Percentiles rank a stretch among this genome's conserved stretches.
These are phyloP conservation scores for Conringia planisiliqua DNA, from an alignment of 345 rosid genomes.

Conservation along the genomic window DNA sequence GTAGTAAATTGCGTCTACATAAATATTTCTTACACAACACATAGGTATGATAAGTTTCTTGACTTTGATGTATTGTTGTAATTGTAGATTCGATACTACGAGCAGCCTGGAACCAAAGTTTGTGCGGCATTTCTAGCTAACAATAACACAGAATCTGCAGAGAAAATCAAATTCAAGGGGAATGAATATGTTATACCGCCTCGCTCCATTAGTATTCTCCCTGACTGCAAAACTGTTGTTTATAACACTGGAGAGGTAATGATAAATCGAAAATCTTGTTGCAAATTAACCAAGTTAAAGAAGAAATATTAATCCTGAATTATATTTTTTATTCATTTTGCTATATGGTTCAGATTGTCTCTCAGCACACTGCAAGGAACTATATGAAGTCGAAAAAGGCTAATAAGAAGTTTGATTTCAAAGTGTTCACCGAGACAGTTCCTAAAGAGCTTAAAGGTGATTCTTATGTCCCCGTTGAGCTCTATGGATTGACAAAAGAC, in stretches of 20 bases:
- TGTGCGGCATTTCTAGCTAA: slow-evolving; percentile 90
- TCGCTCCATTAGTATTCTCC: slow-evolving; percentile 83
- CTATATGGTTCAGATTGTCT: slow-evolving; percentile 41
- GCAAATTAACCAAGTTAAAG: neutral
- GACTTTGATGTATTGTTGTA: neutral
- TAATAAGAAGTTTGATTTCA: slow-evolving; percentile 53
- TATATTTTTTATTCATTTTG: neutral
- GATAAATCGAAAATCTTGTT: neutral
- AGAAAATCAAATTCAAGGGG: slow-evolving; percentile 52
- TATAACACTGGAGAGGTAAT: slow-evolving; percentile 45
- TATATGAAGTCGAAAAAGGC: slow-evolving; percentile 46
- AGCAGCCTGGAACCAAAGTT: slow-evolving; percentile 43
- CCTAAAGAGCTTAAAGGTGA: slow-evolving; percentile 35
- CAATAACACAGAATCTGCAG: slow-evolving; percentile 45
- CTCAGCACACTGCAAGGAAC: slow-evolving; percentile 75
- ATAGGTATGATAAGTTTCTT: neutral
- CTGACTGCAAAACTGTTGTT: slow-evolving; percentile 81
- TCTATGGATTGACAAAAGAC: slow-evolving; percentile 60
- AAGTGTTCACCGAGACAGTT: slow-evolving; percentile 44
- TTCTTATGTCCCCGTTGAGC: slow-evolving; percentile 46
- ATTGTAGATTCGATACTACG: slow-evolving; percentile 54
- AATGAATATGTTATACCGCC: slow-evolving; percentile 46
- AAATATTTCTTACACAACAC: neutral
- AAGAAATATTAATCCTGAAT: neutral
- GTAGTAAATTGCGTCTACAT: slow-evolving; percentile 32